Percentiles rank a stretch among this genome's conserved stretches.
These are phyloP conservation scores for Strigomonas culicis DNA, from an alignment of 208 protist species.

Conservation along the genomic window DNA sequence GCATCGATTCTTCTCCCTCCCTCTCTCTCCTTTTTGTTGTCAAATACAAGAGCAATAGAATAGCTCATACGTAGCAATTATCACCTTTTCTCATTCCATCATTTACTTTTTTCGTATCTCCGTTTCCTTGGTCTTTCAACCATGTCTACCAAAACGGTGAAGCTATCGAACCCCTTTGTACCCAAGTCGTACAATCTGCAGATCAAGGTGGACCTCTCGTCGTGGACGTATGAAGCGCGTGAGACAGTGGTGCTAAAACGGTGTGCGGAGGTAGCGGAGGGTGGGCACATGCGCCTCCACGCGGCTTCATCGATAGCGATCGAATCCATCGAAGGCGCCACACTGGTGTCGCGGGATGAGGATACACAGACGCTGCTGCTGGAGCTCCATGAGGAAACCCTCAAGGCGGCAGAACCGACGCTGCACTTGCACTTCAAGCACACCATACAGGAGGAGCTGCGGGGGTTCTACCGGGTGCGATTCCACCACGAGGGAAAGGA, in stretches of 20 bases:
- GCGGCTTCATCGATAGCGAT: constrained; percentile 58
- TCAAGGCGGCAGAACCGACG: constrained; percentile 41
- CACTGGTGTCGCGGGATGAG: constrained; percentile 37
- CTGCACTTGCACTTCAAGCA: constrained; percentile 78
- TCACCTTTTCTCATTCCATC: no score
- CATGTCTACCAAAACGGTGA: constrained; percentile 30
- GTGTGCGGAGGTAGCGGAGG: constrained; percentile 19
- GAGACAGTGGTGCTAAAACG: constrained; percentile 64
- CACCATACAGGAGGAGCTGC: constrained; percentile 85
- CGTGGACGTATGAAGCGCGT: constrained; percentile 65
- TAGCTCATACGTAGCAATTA: background rate
- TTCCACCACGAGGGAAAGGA: constrained; percentile 66
- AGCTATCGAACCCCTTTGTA: constrained; percentile 74
- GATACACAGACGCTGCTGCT: constrained; percentile 55
- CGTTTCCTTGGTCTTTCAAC: background rate
- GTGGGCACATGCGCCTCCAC: constrained; percentile 61
- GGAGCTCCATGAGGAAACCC: constrained; percentile 39
- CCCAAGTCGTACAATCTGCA: constrained; percentile 63
- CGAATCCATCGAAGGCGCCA: constrained; percentile 38
- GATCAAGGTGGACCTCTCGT: constrained; percentile 59
- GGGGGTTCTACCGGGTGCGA: constrained; percentile 88
- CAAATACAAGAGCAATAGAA: background rate
- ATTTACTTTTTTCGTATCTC: background rate
- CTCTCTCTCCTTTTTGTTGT: no score
- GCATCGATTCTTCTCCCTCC: no score